Base-by-base conservation (phyloP, 345 rosid genomes). In the Dipteronia sinensis region DNA sequence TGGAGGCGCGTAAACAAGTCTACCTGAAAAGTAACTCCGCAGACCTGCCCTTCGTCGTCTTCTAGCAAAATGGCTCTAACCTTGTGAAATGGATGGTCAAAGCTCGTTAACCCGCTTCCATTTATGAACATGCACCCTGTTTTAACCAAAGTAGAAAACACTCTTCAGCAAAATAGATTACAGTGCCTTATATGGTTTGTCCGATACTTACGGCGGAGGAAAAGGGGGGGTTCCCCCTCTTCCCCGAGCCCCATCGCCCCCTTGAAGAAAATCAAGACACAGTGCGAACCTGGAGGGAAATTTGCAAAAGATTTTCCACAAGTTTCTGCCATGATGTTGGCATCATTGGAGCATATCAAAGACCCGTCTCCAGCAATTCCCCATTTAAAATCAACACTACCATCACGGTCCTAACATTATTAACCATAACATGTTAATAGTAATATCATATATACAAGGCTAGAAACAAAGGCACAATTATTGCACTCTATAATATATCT, bases 221-320 rank as follows among this genome's bases (percentile, higher is more conserved):
- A n/a, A n/a, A n/a, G n/a, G n/a, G n/a, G n/a, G n/a, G n/a, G n/a
- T n/a, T n/a, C n/a, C n/a, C n/a, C n/a, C n/a, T n/a, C n/a, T n/a
- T n/a, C n/a, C n/a, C n/a, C n/a, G n/a, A n/a, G n/a, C n/a, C n/a
- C n/a, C n/a, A n/a, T n/a, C n/a, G n/a, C n/a, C n/a, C n/a, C n/a
- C n/a, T n/a, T n/a, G n/a, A 56, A 47, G 17, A 47, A 16, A 56
- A 56, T n/a, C 7, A 56, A 6, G 62, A 56, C 0, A 49, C 1
- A 3, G 62, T n/a, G 23, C 2, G 23, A 79, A 88, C 91, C 89
- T 27, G 87, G 56, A 71, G 92, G 90, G 76, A 89, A 89, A 29
- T 93, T 88, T 10, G 90, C 82, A 49, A 65, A 87, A 55, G 89
- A 91, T 80, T 88, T 90, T 51, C 89, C 88, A 79, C 97, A 92